Evolutionary conservation across 2,329 filamentous ascomycete species (phyloP).

Genomic region (Hypoxylon rubiginosum): DNA sequence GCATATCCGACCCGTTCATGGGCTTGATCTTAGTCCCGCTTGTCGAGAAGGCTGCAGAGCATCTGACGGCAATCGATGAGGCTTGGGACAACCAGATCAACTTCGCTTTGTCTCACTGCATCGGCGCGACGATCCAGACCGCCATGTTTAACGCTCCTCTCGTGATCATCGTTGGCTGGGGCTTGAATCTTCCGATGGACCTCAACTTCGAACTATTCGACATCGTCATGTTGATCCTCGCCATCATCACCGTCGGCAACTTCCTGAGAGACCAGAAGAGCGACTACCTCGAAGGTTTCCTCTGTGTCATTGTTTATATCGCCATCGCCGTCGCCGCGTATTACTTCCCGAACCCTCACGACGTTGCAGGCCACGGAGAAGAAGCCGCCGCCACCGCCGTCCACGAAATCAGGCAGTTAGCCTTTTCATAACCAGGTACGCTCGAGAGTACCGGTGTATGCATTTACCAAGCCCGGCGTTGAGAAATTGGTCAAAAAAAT

Average conservation of each 20-base stretch:
- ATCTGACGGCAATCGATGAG: conserved; percentile 86
- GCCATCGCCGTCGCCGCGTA: conserved; percentile 71
- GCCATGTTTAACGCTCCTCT: conserved; percentile 89
- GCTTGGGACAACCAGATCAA: conserved; percentile 88
- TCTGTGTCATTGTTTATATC: conserved; percentile 78
- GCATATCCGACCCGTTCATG: conserved; percentile 67
- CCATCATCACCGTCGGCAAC: conserved; percentile 88
- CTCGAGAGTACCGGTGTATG: background rate
- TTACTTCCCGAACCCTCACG: conserved; percentile 72
- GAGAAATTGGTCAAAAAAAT: conserved; percentile 15
- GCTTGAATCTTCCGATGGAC: conserved; percentile 76
- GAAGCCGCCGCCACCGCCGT: conserved; percentile 9
- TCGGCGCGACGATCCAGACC: conserved; percentile 90
- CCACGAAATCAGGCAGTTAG: conserved; percentile 20
- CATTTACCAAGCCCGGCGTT: conserved; percentile 36
- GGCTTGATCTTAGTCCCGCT: conserved; percentile 83
- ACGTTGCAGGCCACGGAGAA: conserved; percentile 59
- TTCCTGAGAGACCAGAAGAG: conserved; percentile 90
- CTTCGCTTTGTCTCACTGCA: conserved; percentile 85
- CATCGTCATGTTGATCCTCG: conserved; percentile 82
- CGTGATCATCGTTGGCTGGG: conserved; percentile 87
- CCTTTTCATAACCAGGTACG: conserved; percentile 8
- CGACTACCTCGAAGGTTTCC: conserved; percentile 88
- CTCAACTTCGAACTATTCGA: conserved; percentile 92
- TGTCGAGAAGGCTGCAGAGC: conserved; percentile 89